A percentile compares a stretch with the other conserved stretches of the same genome.
These are phyloP conservation scores for Mortierella sp. DNA, from an alignment of 371 early-diverging fungal genomes.

Conservation along the genomic window DNA sequence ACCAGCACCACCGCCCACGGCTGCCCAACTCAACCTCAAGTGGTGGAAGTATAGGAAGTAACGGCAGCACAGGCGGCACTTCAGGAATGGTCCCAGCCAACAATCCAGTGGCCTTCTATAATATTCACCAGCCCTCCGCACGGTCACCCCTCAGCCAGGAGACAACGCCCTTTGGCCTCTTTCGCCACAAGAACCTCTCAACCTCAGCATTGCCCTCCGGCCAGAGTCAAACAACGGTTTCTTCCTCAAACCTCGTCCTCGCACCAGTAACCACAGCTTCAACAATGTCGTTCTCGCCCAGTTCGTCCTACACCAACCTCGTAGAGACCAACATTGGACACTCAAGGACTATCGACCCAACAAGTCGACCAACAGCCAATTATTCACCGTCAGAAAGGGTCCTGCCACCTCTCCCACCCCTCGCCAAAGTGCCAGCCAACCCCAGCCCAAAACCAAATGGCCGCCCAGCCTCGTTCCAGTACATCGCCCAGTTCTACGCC, in stretches of 20 bases:
- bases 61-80: constrained; percentile 13
- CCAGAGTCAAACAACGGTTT: constrained; percentile 22
- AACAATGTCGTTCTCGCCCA: constrained; percentile 35
- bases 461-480: constrained; percentile 48
- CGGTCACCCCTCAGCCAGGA: constrained; percentile 56
- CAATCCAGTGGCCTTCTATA: constrained; percentile 32
- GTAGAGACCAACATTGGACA: constrained; percentile 22
- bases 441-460: constrained; percentile 41
- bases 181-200: constrained; percentile 57
- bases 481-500: constrained; percentile 51
- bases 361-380: constrained; percentile 15
- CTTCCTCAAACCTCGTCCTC: constrained; percentile 36
- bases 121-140: constrained; percentile 55
- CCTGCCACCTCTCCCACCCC: constrained; percentile 38
- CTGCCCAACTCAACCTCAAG: constrained; percentile 22
- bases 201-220: constrained; percentile 45
- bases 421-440: constrained; percentile 28
- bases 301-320: constrained; percentile 45
- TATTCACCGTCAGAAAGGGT: constrained; percentile 42
- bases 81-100: constrained; percentile 6
- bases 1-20: constrained; percentile 39
- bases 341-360: constrained; percentile 18
- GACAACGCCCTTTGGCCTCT: constrained; percentile 56
- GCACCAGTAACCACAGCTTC: constrained; percentile 36
- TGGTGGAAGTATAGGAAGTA: constrained; percentile 20